Evolutionary conservation across 2,329 filamentous ascomycete genomes (phyloP), one percentile per base, ranked within the genome.

Genomic region (Aspergillus glaucus): DNA sequence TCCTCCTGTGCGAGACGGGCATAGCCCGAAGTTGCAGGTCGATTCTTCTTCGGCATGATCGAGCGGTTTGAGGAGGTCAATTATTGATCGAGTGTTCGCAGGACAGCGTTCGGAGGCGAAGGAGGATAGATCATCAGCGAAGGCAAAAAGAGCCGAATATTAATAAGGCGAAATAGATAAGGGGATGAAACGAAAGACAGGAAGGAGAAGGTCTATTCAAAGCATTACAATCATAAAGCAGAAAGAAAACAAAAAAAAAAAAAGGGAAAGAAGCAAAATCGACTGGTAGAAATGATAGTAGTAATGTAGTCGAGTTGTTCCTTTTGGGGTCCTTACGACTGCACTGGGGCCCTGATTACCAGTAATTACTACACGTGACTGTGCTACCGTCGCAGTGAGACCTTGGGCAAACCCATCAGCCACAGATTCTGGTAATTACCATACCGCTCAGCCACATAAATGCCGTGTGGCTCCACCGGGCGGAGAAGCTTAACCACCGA

Each of bases 1-100:
- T 91, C 87, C 58, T 87, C 87, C 71, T 93, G 88, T 54, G 87
- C 85, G 50, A 93, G 83, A 63, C 86, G 86, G 69, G 89, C 87
- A 72, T 93, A 93, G 69, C 88, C 88, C 55, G 88, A 91, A 40
- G 85, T 87, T 50, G 85, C 78, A 53, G 85, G 87, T 50, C 85
- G 79, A 54, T 75, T 75, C 65, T 80, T 82, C 7, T 40, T 40
- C 61, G 85, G 78, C 85, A 88, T 88, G 55, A 62, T 74, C 10
- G 58, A 51, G n/a, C 5, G 50, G 68, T 70, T 48, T 4, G 17
- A 32, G n/a, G 12, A 17, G 17, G 17, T 12, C 19, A 40, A 40
- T 40, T 40, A 40, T 12, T 19, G 10, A 9, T 40, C 8, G 37
- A 40, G 17, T 19, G 10, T 40, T 40, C 37, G 17, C 37, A 40